Base-by-base conservation (phyloP, 2,329 filamentous ascomycete species). In the Colletotrichum acutatum region DNA sequence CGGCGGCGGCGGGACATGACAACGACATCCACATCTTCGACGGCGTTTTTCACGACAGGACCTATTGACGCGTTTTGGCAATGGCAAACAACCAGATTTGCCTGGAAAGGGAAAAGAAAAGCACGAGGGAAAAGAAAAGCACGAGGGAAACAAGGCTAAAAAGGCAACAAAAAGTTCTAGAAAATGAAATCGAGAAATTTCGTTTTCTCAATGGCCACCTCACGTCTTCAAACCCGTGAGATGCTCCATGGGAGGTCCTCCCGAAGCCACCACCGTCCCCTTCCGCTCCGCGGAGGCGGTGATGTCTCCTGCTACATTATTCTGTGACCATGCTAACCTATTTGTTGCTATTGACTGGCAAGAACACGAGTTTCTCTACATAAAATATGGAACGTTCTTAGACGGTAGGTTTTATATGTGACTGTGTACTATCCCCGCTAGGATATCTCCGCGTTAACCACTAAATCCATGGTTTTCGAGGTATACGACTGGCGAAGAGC, bases 401-500 rank as follows among this genome's bases (percentile, higher is more conserved):
- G 24, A 68, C 32, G 68, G 68, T 74, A 64, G 34, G 63, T 72
- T 34, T 11, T 6, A 2, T 42, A 49, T 22, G 52, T 68, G 63
- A 53, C 58, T 58, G 9, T 32, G 56, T 12, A 49, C 32, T 11
- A n/a, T 32, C 70, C 82, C 85, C 93, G 94, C 94, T 91, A 93
- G 89, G 86, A 90, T 95, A 97, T 97, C 94, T 93, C 93, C 94
- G 92, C 91, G 90, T 92, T 88, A 90, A 92, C 90, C 93, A 88
- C 85, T 79, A 78, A 84, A 79, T 84, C 87, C 80, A 92, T 94
- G 93, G 92, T 91, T 93, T 89, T 90, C 90, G 91, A 94, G 95
- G 92, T 98, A 98, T 91, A 97, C 93, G 91, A 91, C 90, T 95
- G 90, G 95, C 95, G 94, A 88, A 98, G 88, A 98, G 84, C 79